Conservation (phyloP, 805 yeast species). For the Saturnispora mendoncae region DNA sequence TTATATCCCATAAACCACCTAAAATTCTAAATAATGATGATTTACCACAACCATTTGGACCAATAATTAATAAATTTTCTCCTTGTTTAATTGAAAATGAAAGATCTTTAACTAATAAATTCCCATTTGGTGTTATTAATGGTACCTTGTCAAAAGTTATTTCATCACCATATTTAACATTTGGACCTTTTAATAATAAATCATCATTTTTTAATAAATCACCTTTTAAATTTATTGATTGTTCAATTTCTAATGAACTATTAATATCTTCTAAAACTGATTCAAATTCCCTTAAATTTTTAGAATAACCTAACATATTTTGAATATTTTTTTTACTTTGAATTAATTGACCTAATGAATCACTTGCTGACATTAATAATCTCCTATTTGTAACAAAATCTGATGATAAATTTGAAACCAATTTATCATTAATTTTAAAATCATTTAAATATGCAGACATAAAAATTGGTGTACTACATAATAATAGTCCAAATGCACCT, state of each 20-base stretch:
- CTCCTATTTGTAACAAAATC: conserved; percentile 85
- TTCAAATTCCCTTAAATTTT: conserved; percentile 64
- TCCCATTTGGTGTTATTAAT: conserved; percentile 79
- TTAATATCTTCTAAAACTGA: conserved; percentile 48
- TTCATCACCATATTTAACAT: conserved; percentile 41
- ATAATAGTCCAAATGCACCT: conserved; percentile 89
- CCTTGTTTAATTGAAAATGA: conserved; percentile 71
- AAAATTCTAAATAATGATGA: conserved; percentile 83
- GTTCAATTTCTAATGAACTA: conserved; percentile 20
- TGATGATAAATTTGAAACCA: conserved; percentile 44
- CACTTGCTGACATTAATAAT: conserved; percentile 72
- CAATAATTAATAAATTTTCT: conserved; percentile 79
- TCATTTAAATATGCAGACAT: conserved; percentile 23
- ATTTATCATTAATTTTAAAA: conserved; percentile 38
- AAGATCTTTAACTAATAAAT: conserved; percentile 55
- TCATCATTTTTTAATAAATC: too few relatives aligned
- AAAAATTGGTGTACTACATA: conserved; percentile 86
- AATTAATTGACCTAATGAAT: conserved; percentile 79
- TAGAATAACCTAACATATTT: conserved; percentile 74
- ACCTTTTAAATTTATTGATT: conserved; percentile 11
- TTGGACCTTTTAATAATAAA: conserved; percentile 27
- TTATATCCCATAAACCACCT: conserved; percentile 90
- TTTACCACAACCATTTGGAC: conserved; percentile 95
- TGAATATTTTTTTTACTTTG: conserved; percentile 78
- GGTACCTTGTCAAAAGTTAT: conserved; percentile 69